Base-by-base conservation (phyloP, 2,329 filamentous ascomycete species). In the Diaporthe humulicola region DNA sequence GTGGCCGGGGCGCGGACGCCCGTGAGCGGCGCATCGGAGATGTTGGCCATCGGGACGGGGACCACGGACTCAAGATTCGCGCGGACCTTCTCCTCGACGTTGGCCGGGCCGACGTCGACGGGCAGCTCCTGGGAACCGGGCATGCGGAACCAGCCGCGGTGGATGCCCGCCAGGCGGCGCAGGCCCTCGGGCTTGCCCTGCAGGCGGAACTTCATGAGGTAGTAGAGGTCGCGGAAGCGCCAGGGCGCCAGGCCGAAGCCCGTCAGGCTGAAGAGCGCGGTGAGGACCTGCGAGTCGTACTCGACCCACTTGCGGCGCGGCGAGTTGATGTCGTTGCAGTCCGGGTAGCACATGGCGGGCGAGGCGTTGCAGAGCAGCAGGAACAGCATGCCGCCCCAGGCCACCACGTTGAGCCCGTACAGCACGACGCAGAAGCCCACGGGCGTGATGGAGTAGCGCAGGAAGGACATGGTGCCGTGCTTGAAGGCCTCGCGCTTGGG, bases 361-460 rank as follows among this genome's bases (percentile, higher is more conserved):
- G 90, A 86, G 73, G 89, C 94, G 79, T 95, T 94, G 86, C 92
- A 93, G 36, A 98, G 90, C 2, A 98, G 87, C 25, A 98, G 86
- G 84, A 98, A 97, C 45, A 98, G 88, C 95, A 98, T 98, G 74
- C 93, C 95, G 70, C 95, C 95, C 95, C 95, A 98, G 0, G 94
- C 95, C 14, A 98, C 90, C 28, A 98, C 90, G 77, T 96, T 96
- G 74, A 97, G 88, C 17, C 93, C 91, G 83, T 97, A 98, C 8
- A 98, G 82, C 2, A 92, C 93, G 54, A 96, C 90, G 71, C 94
- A 85, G 81, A 97, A 95, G 3, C 95, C 95, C 72, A 94, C 83
- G 0, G 93, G 93, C 0, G 94, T 97, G 50, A 90, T 85, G 79
- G 93, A 90, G 85, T 95, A 98, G 70, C 90, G 89, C 90, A 91